Conservation (phyloP, 2,329 filamentous ascomycete species). For the Pseudopithomyces maydicus region DNA sequence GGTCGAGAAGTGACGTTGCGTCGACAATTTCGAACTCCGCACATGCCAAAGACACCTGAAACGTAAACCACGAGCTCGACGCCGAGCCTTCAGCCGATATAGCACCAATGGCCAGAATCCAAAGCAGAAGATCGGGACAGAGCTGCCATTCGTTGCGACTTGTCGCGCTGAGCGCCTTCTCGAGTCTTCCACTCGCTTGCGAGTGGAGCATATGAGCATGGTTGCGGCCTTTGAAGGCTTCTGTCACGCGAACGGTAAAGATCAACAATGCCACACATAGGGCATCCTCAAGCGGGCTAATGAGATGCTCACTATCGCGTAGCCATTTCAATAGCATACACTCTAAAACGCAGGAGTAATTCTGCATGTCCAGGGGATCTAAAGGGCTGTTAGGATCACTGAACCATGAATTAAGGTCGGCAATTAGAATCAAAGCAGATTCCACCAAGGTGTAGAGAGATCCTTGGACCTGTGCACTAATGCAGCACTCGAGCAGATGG, state of each 20-base stretch:
- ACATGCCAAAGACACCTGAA: slow-evolving; percentile 40
- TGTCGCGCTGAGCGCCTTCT: slow-evolving; percentile 41
- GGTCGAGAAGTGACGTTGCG: slow-evolving; percentile 29
- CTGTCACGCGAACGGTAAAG: slow-evolving; percentile 42
- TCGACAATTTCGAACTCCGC: slow-evolving; percentile 35
- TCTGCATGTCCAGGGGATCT: slow-evolving; percentile 44
- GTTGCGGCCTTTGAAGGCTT: slow-evolving; percentile 33
- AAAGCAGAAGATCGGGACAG: slow-evolving; percentile 43
- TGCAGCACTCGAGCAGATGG: slow-evolving; percentile 38
- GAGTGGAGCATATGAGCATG: slow-evolving; percentile 36
- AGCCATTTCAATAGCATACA: slow-evolving; percentile 40
- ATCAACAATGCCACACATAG: slow-evolving; percentile 44
- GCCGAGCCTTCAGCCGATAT: slow-evolving; percentile 41
- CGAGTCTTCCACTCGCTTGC: slow-evolving; percentile 38
- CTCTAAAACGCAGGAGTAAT: slow-evolving; percentile 41
- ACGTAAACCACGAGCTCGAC: slow-evolving; percentile 38
- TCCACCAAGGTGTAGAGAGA: slow-evolving; percentile 36
- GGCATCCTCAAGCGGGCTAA: slow-evolving; percentile 39
- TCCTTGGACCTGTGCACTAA: slow-evolving; percentile 30
- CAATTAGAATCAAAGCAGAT: slow-evolving; percentile 36
- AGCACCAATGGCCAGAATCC: slow-evolving; percentile 43
- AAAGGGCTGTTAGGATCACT: slow-evolving; percentile 32
- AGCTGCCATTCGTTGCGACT: slow-evolving; percentile 35
- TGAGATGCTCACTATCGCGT: slow-evolving; percentile 27
- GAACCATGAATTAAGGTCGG: slow-evolving; percentile 43